Base-by-base conservation (phyloP, 768 basidiomycete genomes). In the Tricholomella constricta region DNA sequence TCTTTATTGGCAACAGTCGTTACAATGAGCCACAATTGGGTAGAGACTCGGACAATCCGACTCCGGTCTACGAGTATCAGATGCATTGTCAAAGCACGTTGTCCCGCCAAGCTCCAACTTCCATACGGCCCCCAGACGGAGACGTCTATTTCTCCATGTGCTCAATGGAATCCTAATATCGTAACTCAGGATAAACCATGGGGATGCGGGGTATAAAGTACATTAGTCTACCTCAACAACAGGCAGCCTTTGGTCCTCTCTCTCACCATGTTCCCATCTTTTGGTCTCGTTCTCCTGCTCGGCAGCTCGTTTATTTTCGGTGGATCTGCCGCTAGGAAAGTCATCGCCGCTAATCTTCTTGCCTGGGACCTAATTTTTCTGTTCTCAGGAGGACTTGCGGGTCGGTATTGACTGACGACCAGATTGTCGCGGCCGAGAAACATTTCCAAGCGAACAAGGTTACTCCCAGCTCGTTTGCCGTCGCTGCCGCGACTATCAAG, bases 401-500 rank as follows among this genome's bases (percentile, higher is more conserved):
- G 29, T 57, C 61, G 12, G 45, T 19, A 20, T 41, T 52, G 25
- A 54, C 47, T 31, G 48, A 56, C 22, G 48, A 46, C 22, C 45
- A 57, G 35, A 34, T 59, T 29, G 35, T 38, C 17, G 55, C 56
- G 14, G 55, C 57, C 8, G 62, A 64, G 34, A 44, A 42, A 20
- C 61, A 64, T 51, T 62, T 62, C 42, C 51, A 52, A 40, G 49
- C 44, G 19, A 47, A 59, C 52, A 51, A 51, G 25, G 48, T 62
- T 32, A 38, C 49, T 27, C 15, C 45, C 12, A 43, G n/a, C 36
- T 36, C 25, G 12, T 51, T 36, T 44, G 31, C 42, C 19, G 20
- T 31, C 19, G 47, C 55, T 17, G 22, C 46, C 1, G 48, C 55
- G 10, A 43, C 42, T 7, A 19, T 71, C 23, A 52, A 71, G 40